Evolutionary conservation across 1,284 basidiomycete genomes (phyloP).

Genomic region (Apiotrichum brassicae): DNA sequence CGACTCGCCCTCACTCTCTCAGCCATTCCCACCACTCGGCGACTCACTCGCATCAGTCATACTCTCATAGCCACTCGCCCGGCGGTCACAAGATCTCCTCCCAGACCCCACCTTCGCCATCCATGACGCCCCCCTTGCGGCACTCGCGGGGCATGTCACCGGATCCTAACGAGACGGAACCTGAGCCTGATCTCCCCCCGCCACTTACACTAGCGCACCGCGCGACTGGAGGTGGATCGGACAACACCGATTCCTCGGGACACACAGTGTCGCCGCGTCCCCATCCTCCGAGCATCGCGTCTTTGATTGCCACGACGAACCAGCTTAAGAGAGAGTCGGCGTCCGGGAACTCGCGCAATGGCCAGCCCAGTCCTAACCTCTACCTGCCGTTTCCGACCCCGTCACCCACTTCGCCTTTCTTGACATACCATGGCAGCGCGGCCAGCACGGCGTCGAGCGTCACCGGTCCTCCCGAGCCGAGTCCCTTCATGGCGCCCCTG

Average conservation of each 20-base stretch:
- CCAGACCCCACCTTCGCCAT: conserved; percentile 26
- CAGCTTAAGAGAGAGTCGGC: conserved; percentile 12
- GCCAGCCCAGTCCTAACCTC: conserved; percentile 28
- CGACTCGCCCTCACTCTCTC: not conserved
- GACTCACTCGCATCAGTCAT: not conserved
- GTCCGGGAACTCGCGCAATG: conserved; percentile 12
- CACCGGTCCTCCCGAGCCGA: conserved; percentile 30
- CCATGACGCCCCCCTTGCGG: conserved; percentile 17
- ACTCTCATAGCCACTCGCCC: not conserved
- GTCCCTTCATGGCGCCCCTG: conserved; percentile 39
- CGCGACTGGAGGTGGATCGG: conserved; percentile 2
- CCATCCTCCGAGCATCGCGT: conserved; percentile 10
- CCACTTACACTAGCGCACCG: conserved; percentile 25
- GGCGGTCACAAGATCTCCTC: conserved; percentile 8
- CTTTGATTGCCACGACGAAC: conserved; percentile 7
- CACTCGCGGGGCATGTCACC: conserved; percentile 9
- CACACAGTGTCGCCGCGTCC: conserved; percentile 10
- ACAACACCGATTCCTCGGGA: conserved; percentile 4
- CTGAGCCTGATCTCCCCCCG: conserved; percentile 32
- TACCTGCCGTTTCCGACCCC: conserved; percentile 45
- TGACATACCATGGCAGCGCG: conserved; percentile 22
- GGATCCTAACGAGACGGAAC: conserved; percentile 40
- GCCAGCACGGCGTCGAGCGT: conserved; percentile 4
- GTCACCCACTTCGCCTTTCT: conserved; percentile 42
- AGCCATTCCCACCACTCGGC: not conserved